Conservation (phyloP, 352 stramenopile species). For the Elongisporangium prolatum region DNA sequence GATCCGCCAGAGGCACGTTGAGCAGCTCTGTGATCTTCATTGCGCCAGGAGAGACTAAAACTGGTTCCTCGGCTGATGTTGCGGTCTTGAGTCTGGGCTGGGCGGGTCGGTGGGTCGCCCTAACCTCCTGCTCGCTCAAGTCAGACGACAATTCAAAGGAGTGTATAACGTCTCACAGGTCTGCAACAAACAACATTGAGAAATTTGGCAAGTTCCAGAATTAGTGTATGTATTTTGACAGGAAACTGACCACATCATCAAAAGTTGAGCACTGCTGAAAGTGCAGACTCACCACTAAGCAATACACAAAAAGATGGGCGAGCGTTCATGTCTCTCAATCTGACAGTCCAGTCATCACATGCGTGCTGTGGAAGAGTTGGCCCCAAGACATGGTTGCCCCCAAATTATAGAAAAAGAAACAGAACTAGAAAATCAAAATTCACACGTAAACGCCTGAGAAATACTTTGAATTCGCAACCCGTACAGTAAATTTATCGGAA, state of each 20-base stretch:
- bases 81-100: not conserved
- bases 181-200: not conserved
- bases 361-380: not conserved
- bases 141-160: not conserved
- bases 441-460: not conserved
- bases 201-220: not conserved
- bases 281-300: not conserved
- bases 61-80: not conserved
- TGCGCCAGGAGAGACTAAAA: not conserved
- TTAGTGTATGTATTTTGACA: not conserved
- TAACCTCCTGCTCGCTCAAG: not conserved
- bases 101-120: not conserved
- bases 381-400: too few species aligned
- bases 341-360: not conserved
- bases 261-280: not conserved
- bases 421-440: not conserved
- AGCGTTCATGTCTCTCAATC: not conserved
- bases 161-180: not conserved
- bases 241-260: not conserved
- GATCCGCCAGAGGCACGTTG: slow-evolving; percentile 12
- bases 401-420: not conserved
- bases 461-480: not conserved
- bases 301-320: not conserved
- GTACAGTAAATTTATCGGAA: not conserved
- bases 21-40: slow-evolving; percentile 31